phyloP scores from a whole-genome alignment of 1,284 basidiomycete species.

The Apiotrichum mycotoxinovorans region DNA sequence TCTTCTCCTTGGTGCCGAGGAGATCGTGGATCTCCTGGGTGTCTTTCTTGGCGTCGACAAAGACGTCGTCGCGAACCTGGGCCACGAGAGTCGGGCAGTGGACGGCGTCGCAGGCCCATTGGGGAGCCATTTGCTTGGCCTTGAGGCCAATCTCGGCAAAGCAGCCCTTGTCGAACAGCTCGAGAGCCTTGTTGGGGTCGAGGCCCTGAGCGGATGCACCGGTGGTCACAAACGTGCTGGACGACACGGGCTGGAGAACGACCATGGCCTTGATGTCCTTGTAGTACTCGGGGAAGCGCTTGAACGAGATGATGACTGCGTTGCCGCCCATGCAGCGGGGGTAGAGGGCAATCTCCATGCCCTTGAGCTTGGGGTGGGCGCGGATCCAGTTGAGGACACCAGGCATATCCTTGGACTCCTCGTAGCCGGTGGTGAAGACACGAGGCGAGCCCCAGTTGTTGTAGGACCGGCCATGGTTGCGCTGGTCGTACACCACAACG shows the following conservation, averaged over 20 bases:
- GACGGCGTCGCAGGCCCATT: neutral
- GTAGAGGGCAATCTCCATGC: slow-evolving; percentile 3
- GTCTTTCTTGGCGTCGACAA: slow-evolving; percentile 7
- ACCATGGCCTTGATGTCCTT: slow-evolving; percentile 1
- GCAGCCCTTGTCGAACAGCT: slow-evolving; percentile 1
- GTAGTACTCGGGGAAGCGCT: neutral
- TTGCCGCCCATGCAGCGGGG: slow-evolving; percentile 11
- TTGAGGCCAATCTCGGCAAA: neutral
- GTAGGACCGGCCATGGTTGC: slow-evolving; percentile 7
- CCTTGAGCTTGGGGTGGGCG: neutral
- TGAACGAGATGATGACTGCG: neutral
- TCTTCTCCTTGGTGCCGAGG: slow-evolving; percentile 4
- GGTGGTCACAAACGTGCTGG: neutral
- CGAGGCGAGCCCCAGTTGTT: slow-evolving; percentile 1
- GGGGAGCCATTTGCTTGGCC: neutral
- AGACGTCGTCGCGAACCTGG: neutral
- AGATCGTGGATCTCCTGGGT: slow-evolving; percentile 11
- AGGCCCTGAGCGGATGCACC: neutral
- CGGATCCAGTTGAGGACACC: neutral
- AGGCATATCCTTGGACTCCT: slow-evolving; percentile 1
- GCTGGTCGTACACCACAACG: slow-evolving; percentile 6
- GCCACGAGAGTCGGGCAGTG: slow-evolving; percentile 4
- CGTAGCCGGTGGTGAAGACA: neutral
- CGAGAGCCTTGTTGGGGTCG: neutral
- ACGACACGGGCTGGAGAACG: slow-evolving; percentile 4